Percentiles rank a stretch among this genome's conserved stretches.
phyloP scores from a whole-genome alignment of 1,284 basidiomycete genomes.

The Heterobasidion annosum region DNA sequence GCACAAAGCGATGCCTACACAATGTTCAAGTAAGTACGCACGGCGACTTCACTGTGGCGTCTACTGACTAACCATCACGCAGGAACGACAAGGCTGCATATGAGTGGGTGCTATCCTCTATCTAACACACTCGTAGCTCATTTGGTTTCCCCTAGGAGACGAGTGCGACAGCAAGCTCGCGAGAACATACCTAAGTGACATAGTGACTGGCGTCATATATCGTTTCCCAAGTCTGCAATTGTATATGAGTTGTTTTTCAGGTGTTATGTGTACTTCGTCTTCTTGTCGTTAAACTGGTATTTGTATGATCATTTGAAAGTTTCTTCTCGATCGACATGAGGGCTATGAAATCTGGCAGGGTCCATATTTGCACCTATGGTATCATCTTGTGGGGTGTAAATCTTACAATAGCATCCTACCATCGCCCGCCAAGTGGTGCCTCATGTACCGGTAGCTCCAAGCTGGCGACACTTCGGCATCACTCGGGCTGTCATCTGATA shows the following conservation, averaged over 20 bases:
- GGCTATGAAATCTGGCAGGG: too few relatives aligned
- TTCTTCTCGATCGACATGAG: not conserved
- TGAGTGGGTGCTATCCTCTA: constrained; percentile 47
- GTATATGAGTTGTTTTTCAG: not conserved
- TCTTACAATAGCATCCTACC: too few relatives aligned
- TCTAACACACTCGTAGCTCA: not conserved
- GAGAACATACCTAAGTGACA: constrained; percentile 75
- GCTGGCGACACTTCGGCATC: too few relatives aligned
- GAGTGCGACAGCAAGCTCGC: constrained; percentile 74
- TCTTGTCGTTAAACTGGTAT: not conserved
- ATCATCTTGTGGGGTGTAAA: too few relatives aligned
- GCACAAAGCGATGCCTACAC: constrained; percentile 97
- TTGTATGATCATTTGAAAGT: not conserved
- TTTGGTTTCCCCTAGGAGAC: constrained; percentile 36
- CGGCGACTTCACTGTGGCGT: not conserved
- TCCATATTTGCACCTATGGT: too few relatives aligned
- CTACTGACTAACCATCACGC: not conserved
- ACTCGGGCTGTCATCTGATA: too few relatives aligned
- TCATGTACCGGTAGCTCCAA: too few relatives aligned
- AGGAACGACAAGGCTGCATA: constrained; percentile 89
- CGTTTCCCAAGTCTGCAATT: not conserved
- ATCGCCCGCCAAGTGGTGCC: too few relatives aligned
- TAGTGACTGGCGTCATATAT: not conserved
- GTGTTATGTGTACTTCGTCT: not conserved
- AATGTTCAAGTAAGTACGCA: constrained; percentile 83